A percentile compares a stretch with the other conserved stretches of the same genome.
Evolutionary conservation across 352 stramenopile species (phyloP).

Genomic region (Pythium angustatum): DNA sequence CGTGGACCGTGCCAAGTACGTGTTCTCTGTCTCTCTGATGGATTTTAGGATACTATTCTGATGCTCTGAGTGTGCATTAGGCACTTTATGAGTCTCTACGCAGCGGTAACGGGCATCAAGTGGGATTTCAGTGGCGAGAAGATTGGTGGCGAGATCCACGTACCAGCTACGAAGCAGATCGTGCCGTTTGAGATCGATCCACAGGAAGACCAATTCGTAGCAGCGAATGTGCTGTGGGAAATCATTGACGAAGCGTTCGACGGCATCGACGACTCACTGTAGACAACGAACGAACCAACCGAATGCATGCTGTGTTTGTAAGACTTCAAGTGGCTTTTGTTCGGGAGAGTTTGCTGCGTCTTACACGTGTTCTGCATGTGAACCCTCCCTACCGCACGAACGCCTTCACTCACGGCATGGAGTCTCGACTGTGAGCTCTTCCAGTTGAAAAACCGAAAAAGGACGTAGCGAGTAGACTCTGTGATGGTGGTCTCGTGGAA

Average conservation of each 20-base stretch:
- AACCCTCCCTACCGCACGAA: no score
- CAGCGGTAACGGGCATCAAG: conserved; percentile 75
- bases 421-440: no score
- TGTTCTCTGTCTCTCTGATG: background rate
- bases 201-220: conserved; percentile 51
- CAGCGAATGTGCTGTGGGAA: conserved; percentile 67
- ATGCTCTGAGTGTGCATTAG: conserved; percentile 36
- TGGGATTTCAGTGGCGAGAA: conserved; percentile 64
- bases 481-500: no score
- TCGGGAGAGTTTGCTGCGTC: background rate
- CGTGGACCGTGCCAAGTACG: conserved; percentile 68
- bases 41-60: no score
- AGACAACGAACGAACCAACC: background rate
- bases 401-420: no score
- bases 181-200: conserved; percentile 60
- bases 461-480: no score
- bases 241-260: conserved; percentile 70
- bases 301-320: background rate
- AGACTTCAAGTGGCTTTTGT: background rate
- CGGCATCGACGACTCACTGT: conserved; percentile 53
- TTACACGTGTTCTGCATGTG: no score
- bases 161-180: conserved; percentile 54
- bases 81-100: conserved; percentile 78
- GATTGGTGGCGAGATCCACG: conserved; percentile 68
- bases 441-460: no score